Base-by-base conservation (phyloP, 257 asterid genomes). In the Solanum tacnaense region DNA sequence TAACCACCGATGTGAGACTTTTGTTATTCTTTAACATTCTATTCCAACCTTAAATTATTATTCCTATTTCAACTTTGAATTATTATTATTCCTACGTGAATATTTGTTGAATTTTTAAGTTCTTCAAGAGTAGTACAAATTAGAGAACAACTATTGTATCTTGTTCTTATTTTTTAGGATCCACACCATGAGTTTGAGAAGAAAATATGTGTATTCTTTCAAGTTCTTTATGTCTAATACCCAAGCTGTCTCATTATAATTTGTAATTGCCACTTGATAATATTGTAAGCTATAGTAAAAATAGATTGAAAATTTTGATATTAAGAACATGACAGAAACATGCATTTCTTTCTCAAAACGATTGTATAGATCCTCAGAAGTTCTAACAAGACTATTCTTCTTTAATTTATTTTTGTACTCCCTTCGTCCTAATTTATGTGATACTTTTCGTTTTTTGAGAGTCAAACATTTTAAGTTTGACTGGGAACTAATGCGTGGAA, bases 401-500 rank as follows among this genome's bases (percentile, higher is more conserved):
- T 58, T 20, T 52, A 5, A 52, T 58, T 20, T 49, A 44, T 4
- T 44, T 44, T 44, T 52, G 62, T 52, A 16, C 23, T 52, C 62
- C 9, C 23, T 52, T 52, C 7, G 23, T 52, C 0, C 3, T 52
- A 16, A 52, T 52, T 5, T 6, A 52, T 16, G 0, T 2, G 9
- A 52, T 2, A 1, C 3, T 6, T 46, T 52, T 52, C 1, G 0
- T 52, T 52, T 16, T 16, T 52, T 0, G 9, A 16, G 4, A 52
- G 1, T 18, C 3, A 6, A 52, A 16, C 9, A 1, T 0, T 52
- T 6, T 52, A 52, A 52, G 9, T 52, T 52, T 52, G 9, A 16
- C 1, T 0, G 4, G 31, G 31, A 31, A 31, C 31, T 31, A 31
- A 31, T 31, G 2, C 3, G 20, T 13, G 6, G 0, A 52, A 52